Percentiles rank a stretch among this genome's conserved stretches.
These are phyloP conservation scores for Coemansia sp. DNA, from an alignment of 192 early-diverging fungal genomes.

Conservation along the genomic window DNA sequence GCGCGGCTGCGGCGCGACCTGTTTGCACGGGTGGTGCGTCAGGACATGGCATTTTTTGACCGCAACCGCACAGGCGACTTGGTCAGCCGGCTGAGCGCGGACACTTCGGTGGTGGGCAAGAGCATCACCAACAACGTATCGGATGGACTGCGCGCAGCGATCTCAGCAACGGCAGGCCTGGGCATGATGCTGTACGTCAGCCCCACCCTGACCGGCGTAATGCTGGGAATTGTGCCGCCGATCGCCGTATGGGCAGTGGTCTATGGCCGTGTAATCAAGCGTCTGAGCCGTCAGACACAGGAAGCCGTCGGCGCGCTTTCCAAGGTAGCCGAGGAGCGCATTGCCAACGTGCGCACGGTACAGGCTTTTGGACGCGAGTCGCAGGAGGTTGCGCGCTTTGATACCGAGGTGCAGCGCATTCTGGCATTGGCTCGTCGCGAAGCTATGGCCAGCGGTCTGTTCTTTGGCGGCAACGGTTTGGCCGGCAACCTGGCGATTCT, in stretches of 20 bases:
- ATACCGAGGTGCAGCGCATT: conserved; percentile 36
- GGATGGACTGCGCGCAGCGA: conserved; percentile 63
- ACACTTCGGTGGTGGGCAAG: conserved; percentile 73
- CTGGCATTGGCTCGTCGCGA: conserved; percentile 44
- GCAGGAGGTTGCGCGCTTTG: conserved; percentile 33
- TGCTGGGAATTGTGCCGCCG: conserved; percentile 72
- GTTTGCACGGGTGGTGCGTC: conserved; percentile 55
- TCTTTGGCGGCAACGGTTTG: conserved; percentile 62
- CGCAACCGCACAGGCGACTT: conserved; percentile 66
- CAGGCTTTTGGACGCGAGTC: conserved; percentile 49
- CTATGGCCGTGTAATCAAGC: conserved; percentile 64
- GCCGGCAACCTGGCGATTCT: conserved; percentile 61
- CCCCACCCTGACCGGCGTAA: conserved; percentile 62
- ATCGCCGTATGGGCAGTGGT: conserved; percentile 64
- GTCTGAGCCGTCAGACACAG: conserved; percentile 59
- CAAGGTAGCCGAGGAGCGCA: conserved; percentile 65
- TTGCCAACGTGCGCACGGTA: conserved; percentile 53
- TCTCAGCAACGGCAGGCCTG: conserved; percentile 58
- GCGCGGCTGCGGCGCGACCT: conserved; percentile 50
- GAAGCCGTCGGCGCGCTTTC: conserved; percentile 63
- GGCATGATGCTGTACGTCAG: conserved; percentile 69
- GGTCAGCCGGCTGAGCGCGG: conserved; percentile 70
- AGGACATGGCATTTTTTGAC: conserved; percentile 66
- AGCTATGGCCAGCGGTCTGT: conserved; percentile 58
- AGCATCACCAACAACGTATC: conserved; percentile 70